Percentiles rank a stretch among this genome's conserved stretches.
Conservation (phyloP, 1,284 basidiomycete genomes). For the Tilletiopsis washingtonensis region DNA sequence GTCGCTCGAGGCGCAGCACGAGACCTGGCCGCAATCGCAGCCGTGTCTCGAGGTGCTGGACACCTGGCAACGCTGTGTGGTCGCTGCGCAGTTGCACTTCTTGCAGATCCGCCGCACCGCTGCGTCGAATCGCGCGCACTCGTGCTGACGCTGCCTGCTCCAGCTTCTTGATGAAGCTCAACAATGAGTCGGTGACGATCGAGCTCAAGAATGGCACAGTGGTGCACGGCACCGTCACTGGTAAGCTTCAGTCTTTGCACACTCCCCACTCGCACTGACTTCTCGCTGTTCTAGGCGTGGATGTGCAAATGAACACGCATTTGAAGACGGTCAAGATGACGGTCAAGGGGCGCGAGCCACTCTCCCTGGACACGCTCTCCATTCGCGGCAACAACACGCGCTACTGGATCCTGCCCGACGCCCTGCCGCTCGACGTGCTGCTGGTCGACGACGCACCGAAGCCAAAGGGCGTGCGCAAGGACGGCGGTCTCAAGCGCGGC, state of each 20-base stretch:
- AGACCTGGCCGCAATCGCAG: no score
- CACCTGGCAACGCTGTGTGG: no score
- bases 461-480: conserved; percentile 59
- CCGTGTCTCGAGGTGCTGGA: no score
- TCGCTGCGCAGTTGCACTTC: no score
- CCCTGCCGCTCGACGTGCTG: conserved; percentile 87
- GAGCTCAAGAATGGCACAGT: conserved; percentile 96
- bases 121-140: no score
- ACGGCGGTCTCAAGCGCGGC: conserved; percentile 14
- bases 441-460: conserved; percentile 96
- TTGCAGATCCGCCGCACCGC: no score
- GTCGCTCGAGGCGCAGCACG: no score
- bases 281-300: conserved; percentile 28
- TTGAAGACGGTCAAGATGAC: conserved; percentile 96
- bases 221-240: conserved; percentile 93
- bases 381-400: conserved; percentile 54
- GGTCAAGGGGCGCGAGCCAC: conserved; percentile 71
- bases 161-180: conserved; percentile 98
- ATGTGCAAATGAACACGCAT: conserved; percentile 76
- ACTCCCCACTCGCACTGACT: conserved; percentile 2
- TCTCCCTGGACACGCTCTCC: conserved; percentile 52
- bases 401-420: conserved; percentile 91
- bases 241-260: conserved; percentile 51
- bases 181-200: conserved; percentile 97
- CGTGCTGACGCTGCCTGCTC: no score